Conservation (phyloP, 2,329 filamentous ascomycete species). For the Scedosporium apiospermum region DNA sequence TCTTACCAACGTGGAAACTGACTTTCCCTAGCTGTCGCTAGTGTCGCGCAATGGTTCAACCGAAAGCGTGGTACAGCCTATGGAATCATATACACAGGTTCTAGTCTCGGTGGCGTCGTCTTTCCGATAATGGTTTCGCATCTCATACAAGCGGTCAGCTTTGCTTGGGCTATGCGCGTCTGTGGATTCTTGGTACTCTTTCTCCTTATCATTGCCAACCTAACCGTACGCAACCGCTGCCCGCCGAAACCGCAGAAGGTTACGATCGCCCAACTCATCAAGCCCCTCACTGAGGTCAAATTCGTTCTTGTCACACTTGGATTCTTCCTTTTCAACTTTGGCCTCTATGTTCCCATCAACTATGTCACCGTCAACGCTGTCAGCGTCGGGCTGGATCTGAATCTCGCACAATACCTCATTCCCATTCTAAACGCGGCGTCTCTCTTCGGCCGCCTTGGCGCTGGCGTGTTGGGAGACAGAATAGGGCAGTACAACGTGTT, state of each 20-base stretch:
- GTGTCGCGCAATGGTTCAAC: constrained; percentile 13
- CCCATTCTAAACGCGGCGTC: constrained; percentile 28
- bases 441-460: constrained; percentile 25
- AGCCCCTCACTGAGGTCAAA: constrained; percentile 19
- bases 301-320: constrained; percentile 20
- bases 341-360: constrained; percentile 26
- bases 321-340: constrained; percentile 25
- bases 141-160: constrained; percentile 20
- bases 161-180: constrained; percentile 22
- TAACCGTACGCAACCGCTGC: constrained; percentile 15
- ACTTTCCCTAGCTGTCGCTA: not conserved
- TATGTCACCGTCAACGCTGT: constrained; percentile 23
- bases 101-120: constrained; percentile 21
- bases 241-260: constrained; percentile 13
- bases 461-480: constrained; percentile 23
- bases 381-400: constrained; percentile 15
- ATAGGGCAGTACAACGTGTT: constrained; percentile 31
- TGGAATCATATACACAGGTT: constrained; percentile 18
- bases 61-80: constrained; percentile 16
- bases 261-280: constrained; percentile 16
- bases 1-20: not conserved
- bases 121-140: constrained; percentile 22
- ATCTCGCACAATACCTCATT: constrained; percentile 23
- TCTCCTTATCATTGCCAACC: constrained; percentile 20
- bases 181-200: constrained; percentile 21